Evolutionary conservation across 352 stramenopile genomes (phyloP), one percentile per base, ranked within the genome.

Genomic region (Globisporangium canariense): DNA sequence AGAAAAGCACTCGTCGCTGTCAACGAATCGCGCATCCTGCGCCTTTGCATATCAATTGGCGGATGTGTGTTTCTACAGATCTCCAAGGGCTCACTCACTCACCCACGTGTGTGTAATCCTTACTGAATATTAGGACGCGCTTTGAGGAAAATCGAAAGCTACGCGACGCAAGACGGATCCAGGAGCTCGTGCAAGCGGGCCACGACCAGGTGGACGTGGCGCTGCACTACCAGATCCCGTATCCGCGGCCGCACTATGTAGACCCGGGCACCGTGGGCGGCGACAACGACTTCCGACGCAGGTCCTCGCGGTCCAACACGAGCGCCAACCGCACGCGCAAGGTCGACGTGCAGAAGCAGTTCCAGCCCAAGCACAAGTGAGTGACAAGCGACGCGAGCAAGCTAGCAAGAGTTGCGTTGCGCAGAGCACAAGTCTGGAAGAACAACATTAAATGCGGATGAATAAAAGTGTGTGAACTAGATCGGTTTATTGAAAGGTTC

Each of bases 171-270:
- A 38, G 50, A 11, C 50, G 69, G 13, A 75, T 91, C 55, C 66
- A 79, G 11, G 76, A 90, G 58, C 74, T 82, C 10, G 67, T 94
- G 10, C 70, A 80, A 11, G 72, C 81, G 36, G 78, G 69, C 8
- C 77, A 91, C 58, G 80, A 89, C 54, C 79, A 93, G 47, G 77
- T 95, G 55, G 86, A 95, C 58, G 62, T 93, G 25, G 86, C 84
- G 30, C 57, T 95, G 46, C 84, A 93, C 70, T 93, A 93, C 71
- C 86, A 91, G 59, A 95, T 91, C 64, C 86, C 83, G 55, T 94
- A 93, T 47, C 86, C 86, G 47, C 76, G 86, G 6, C 86, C 83
- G 30, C 63, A 91, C 30, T 89, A 94, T 68, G 83, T 86, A 57
- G 86, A 94, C 20, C 83, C 81, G 3, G 81, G 83, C 49, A 94